Conservation (phyloP, 1,139 yeast species). For the Taphrina wiesneri region DNA sequence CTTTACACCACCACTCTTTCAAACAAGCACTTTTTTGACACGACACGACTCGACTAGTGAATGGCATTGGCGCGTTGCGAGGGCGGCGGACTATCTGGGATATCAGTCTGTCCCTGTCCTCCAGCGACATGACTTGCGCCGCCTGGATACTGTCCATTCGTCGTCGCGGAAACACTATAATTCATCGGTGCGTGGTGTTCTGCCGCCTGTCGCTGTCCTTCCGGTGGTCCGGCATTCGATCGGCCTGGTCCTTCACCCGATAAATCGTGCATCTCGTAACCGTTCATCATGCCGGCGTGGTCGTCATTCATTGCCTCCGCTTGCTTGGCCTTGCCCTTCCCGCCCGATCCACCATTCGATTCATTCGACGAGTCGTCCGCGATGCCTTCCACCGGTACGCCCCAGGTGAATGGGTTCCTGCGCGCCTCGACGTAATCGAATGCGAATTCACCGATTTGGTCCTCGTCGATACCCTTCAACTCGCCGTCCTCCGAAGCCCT, state of each 20-base stretch:
- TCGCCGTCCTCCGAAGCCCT: conserved; percentile 85
- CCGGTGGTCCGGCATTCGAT: not conserved
- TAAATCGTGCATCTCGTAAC: conserved; percentile 27
- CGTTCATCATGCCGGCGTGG: not conserved
- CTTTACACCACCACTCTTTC: not conserved
- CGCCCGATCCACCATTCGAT: conserved; percentile 9
- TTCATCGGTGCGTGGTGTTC: not conserved
- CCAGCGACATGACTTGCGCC: not conserved
- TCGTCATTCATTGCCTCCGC: conserved; percentile 22
- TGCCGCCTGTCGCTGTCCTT: conserved; percentile 16
- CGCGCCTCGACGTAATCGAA: conserved; percentile 96
- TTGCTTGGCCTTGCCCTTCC: conserved; percentile 31
- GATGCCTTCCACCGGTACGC: conserved; percentile 31
- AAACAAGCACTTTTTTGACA: not conserved
- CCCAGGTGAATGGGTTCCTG: conserved; percentile 82
- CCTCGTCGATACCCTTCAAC: conserved; percentile 88
- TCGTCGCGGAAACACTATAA: not conserved
- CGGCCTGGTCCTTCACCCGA: conserved; percentile 7
- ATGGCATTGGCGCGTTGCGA: conserved; percentile 12
- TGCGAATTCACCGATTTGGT: conserved; percentile 97
- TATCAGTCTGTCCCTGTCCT: not conserved
- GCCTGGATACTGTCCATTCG: not conserved
- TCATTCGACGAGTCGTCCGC: conserved; percentile 11
- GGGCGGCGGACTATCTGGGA: conserved; percentile 10
- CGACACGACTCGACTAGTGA: not conserved